Evolutionary conservation across 345 rosid species (phyloP).

Genomic region (Brassica cretica): DNA sequence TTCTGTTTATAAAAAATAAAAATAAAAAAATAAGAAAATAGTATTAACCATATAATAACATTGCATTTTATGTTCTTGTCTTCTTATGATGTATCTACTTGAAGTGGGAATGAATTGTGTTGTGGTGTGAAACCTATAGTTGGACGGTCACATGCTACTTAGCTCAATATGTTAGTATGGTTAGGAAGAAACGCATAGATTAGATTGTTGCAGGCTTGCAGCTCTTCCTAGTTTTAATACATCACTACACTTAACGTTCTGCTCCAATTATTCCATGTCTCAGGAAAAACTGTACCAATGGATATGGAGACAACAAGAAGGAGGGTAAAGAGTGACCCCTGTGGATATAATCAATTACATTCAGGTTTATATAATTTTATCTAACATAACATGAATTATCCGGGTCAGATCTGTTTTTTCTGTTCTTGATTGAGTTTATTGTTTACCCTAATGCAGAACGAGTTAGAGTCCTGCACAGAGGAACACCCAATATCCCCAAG

Average conservation of each 20-base stretch:
- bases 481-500: conserved; percentile 69
- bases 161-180: background rate
- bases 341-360: conserved; percentile 64
- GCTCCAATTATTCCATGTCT: conserved; percentile 9
- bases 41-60: background rate
- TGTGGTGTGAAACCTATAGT: background rate
- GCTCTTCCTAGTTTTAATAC: conserved; percentile 1
- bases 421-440: conserved; percentile 20
- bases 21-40: too few species aligned
- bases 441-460: conserved; percentile 43
- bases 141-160: background rate
- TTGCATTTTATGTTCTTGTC: too few species aligned
- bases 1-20: too few species aligned
- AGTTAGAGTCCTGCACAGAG: conserved; percentile 52
- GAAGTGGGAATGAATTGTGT: too few species aligned
- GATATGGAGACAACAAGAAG: conserved; percentile 87
- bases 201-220: background rate
- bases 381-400: background rate
- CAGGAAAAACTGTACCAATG: conserved; percentile 91
- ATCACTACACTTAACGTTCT: background rate
- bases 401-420: background rate
- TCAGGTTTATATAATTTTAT: conserved; percentile 51
- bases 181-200: background rate
- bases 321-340: conserved; percentile 68
- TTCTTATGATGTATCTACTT: too few species aligned